A percentile compares a stretch with the other conserved stretches of the same genome.
Conservation (phyloP, 2,329 filamentous ascomycete genomes). For the Xylaria polymorpha region DNA sequence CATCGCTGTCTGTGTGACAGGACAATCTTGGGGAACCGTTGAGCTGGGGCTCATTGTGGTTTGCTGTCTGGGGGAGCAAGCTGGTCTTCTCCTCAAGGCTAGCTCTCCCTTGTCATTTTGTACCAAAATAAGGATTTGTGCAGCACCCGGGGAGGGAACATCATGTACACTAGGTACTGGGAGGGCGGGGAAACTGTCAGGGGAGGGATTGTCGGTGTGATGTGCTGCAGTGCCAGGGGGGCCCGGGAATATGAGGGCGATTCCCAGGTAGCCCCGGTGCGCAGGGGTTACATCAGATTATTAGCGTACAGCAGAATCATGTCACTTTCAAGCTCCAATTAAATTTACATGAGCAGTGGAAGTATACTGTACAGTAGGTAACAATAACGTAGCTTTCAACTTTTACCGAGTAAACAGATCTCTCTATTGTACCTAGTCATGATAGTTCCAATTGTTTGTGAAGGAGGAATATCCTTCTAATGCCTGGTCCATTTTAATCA, state of each 20-base stretch:
- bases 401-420: not conserved
- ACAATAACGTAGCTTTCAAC: not conserved
- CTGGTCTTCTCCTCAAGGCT: constrained; percentile 19
- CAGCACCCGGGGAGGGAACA: constrained; percentile 19
- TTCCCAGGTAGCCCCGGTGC: constrained; percentile 17
- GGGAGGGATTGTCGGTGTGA: constrained; percentile 33
- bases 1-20: constrained; percentile 39
- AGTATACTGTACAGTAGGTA: too few species aligned
- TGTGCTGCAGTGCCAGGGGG: constrained; percentile 30
- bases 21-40: constrained; percentile 36
- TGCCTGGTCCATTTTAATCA: not conserved
- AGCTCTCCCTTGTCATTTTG: constrained; percentile 32
- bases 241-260: constrained; percentile 21
- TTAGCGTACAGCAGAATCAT: not conserved
- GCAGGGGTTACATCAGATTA: constrained; percentile 31
- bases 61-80: constrained; percentile 25
- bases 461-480: not conserved
- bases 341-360: not conserved
- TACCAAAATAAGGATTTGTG: constrained; percentile 29
- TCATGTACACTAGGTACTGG: too few species aligned
- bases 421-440: not conserved
- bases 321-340: not conserved
- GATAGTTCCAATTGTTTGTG: not conserved
- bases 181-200: constrained; percentile 28
- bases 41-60: constrained; percentile 28